Evolutionary conservation across 768 basidiomycete genomes (phyloP), one percentile per base, ranked within the genome.

Genomic region (Leccinum ochraceum): DNA sequence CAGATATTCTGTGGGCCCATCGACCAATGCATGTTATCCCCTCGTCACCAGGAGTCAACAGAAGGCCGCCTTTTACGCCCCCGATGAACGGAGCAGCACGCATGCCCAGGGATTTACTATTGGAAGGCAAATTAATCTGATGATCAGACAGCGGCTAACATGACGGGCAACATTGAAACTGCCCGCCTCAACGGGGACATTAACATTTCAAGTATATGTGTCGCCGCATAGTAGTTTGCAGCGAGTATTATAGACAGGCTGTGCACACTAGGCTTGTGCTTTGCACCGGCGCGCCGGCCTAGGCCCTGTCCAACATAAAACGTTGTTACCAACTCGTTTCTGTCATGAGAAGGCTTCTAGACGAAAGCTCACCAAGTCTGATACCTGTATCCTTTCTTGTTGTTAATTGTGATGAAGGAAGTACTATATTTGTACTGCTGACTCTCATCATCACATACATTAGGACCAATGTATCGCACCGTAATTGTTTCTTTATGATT

Each of bases 341-440:
- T 56, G 56, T 48, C 39, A 55, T 16, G 39, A 48, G 32, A 54
- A 22, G 20, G 22, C 44, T 44, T 48, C 58, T 28, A 3, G n/a
- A 44, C 5, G 50, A 59, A 55, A 62, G 61, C 65, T 62, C 60
- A 63, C 66, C 58, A 54, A 53, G 63, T 34, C 54, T 48, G 46
- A 55, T 60, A 61, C 32, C 63, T 60, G 59, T 66, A 70, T 69
- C 71, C 69, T 60, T 73, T 71, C 66, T 64, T 32, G 69, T 64
- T 64, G 61, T 66, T 71, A 71, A 74, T 75, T 72, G 66, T 66
- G 67, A 75, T 70, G 66, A 42, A 57, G 56, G 63, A 46, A 57
- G 56, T 62, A 53, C 69, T 56, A 74, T 54, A 75, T 73, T 73
- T 71, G 63, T 75, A 53, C 34, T 60, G 52, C 50, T 60, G 46